Base-by-base conservation (phyloP, 2,329 filamentous ascomycete species). In the Raffaelea albimanens region DNA sequence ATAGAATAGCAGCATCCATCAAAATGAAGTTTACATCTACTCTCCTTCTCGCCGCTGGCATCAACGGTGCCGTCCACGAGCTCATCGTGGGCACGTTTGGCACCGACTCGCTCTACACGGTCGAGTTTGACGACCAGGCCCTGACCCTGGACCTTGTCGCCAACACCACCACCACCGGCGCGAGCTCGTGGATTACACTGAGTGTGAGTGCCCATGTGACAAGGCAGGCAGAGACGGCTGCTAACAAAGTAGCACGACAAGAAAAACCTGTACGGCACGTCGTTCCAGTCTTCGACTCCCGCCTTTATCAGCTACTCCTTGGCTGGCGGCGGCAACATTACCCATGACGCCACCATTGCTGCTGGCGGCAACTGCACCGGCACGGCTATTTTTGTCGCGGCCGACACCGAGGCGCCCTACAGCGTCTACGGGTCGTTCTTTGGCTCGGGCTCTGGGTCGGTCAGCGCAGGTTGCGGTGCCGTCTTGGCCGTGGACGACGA, bases 181-280 rank as follows among this genome's bases (percentile, higher is more conserved):
- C 43, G 1, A 38, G 43, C 14, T 44, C 43, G 4, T 44, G 31
- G 43, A 36, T 44, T 18, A 20, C 43, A 7, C 19, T 38, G 4
- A 44, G 43, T 34, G 29, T 36, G 13, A 38, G 31, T 36, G 7
- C 11, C n/a, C 16, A n/a, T n/a, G n/a, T n/a, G n/a, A n/a, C n/a
- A n/a, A n/a, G n/a, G n/a, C n/a, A n/a, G n/a, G n/a, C n/a, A n/a
- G n/a, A n/a, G n/a, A n/a, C n/a, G n/a, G n/a, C n/a, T n/a, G n/a
- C n/a, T n/a, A n/a, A n/a, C n/a, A n/a, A n/a, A n/a, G n/a, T n/a
- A 54, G 54, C 52, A 53, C 29, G 50, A 52, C 31, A 56, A 53
- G 33, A 52, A 41, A 8, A 51, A 48, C 38, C 44, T 57, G 8
- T 58, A 56, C 43, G 53, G 49, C 18, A 43, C 49, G 7, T 55